These are phyloP conservation scores for Sordariomycetes sp. DNA, from an alignment of 2,329 filamentous ascomycete genomes.

Conservation along the genomic window DNA sequence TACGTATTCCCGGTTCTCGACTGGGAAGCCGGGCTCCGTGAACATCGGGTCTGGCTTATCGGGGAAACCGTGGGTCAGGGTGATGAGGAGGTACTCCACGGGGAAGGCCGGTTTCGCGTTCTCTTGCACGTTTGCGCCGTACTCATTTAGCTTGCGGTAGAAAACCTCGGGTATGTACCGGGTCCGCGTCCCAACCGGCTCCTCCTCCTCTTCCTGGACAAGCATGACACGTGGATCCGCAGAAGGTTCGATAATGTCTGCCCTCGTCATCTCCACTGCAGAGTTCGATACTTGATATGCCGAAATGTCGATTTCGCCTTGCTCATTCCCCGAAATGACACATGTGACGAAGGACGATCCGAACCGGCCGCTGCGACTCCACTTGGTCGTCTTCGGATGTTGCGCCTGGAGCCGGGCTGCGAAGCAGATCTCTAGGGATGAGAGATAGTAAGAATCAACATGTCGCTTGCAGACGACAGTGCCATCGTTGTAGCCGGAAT, in stretches of 20 bases:
- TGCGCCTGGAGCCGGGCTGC: constrained; percentile 77
- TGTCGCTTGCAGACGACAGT: constrained; percentile 91
- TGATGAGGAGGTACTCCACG: constrained; percentile 91
- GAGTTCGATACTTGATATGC: constrained; percentile 93
- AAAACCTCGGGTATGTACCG: constrained; percentile 97
- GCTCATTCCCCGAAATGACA: constrained; percentile 82
- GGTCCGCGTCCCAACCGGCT: constrained; percentile 35
- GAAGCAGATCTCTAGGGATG: constrained; percentile 84
- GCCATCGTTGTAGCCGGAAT: constrained; percentile 69
- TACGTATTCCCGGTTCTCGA: constrained; percentile 81
- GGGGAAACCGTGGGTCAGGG: constrained; percentile 92
- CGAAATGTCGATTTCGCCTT: constrained; percentile 77
- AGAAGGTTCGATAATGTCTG: constrained; percentile 89
- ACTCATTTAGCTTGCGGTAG: constrained; percentile 90
- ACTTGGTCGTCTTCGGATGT: constrained; percentile 83
- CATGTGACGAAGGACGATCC: constrained; percentile 97
- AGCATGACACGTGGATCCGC: constrained; percentile 90
- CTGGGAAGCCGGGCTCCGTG: constrained; percentile 60
- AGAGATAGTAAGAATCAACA: constrained; percentile 86
- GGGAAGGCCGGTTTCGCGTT: constrained; percentile 95
- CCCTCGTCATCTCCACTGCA: constrained; percentile 91
- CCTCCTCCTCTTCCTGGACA: constrained; percentile 62
- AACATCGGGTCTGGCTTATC: constrained; percentile 68
- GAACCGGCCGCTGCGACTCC: constrained; percentile 89
- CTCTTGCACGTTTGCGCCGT: constrained; percentile 90